Evolutionary conservation across 305 asterid genomes (phyloP).

Genomic region (Nicotiana rustica): DNA sequence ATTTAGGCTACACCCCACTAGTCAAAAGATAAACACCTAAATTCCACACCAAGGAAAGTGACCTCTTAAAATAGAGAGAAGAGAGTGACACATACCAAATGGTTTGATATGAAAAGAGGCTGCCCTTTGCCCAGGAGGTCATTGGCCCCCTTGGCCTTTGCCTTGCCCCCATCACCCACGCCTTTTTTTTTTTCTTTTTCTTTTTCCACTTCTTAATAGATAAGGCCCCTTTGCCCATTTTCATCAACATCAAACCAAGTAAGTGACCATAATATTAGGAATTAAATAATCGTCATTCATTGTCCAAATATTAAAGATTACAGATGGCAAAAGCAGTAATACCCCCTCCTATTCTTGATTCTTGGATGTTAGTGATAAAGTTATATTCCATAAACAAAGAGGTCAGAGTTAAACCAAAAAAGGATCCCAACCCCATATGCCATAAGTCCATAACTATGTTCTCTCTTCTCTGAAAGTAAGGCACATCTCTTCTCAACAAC

Average conservation of each 20-base stretch:
- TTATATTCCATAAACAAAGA: background rate
- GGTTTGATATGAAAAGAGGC: background rate
- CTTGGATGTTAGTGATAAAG: background rate
- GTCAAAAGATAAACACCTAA: conserved; percentile 31
- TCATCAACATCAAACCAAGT: conserved; percentile 33
- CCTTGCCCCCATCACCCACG: too few species aligned
- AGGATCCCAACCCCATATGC: background rate
- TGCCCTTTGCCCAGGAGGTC: background rate
- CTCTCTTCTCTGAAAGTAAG: background rate
- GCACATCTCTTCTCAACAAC: too few species aligned
- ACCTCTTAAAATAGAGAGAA: conserved; percentile 31
- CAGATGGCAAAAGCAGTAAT: background rate
- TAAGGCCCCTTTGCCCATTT: conserved; percentile 18
- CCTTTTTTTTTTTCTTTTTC: too few species aligned
- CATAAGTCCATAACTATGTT: background rate
- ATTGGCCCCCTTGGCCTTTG: too few species aligned
- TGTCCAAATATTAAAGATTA: background rate
- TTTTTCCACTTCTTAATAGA: background rate
- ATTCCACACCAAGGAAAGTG: conserved; percentile 40
- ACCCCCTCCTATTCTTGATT: background rate
- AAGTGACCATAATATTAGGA: conserved; percentile 40
- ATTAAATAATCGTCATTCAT: background rate
- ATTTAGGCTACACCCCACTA: too few species aligned
- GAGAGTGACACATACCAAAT: conserved; percentile 36
- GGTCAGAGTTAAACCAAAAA: too few species aligned